A percentile compares a stretch with the other conserved stretches of the same genome.
Evolutionary conservation across 306 rosid species (phyloP).

Genomic region (Rosa rugosa): DNA sequence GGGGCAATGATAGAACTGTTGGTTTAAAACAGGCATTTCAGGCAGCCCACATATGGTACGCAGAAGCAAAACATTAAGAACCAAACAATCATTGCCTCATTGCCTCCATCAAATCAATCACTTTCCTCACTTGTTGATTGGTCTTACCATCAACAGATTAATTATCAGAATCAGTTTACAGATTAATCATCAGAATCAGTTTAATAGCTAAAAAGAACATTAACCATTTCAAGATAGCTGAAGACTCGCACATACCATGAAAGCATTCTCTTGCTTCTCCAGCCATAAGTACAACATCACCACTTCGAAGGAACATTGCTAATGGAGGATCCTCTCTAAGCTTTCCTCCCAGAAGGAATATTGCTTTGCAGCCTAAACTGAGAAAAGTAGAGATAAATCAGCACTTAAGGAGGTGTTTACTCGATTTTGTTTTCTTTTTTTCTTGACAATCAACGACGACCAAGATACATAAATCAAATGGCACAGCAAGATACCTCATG

Average conservation of each 20-base stretch:
- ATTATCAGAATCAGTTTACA: background rate
- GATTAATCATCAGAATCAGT: background rate
- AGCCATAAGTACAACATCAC: conserved; percentile 95
- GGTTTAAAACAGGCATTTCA: background rate
- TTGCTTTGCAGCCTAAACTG: conserved; percentile 96
- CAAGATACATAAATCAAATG: background rate
- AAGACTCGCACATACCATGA: conserved; percentile 59
- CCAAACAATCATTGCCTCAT: background rate
- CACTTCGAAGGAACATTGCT: conserved; percentile 95
- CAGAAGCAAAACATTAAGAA: background rate
- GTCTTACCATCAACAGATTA: background rate
- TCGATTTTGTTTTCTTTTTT: background rate
- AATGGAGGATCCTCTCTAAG: conserved; percentile 72
- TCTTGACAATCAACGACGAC: background rate
- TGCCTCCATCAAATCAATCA: background rate
- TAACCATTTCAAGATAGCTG: background rate
- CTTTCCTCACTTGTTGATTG: background rate
- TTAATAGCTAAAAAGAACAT: background rate
- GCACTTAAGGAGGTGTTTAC: conserved; percentile 18
- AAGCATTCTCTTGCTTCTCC: conserved; percentile 92
- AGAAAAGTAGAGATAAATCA: conserved; percentile 17
- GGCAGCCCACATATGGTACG: background rate
- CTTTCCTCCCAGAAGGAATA: conserved; percentile 92
- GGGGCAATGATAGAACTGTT: background rate
- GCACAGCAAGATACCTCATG: conserved; percentile 57